These are phyloP conservation scores for Paraphaeosphaeria minitans DNA, from an alignment of 2,329 filamentous ascomycete species.

Conservation along the genomic window DNA sequence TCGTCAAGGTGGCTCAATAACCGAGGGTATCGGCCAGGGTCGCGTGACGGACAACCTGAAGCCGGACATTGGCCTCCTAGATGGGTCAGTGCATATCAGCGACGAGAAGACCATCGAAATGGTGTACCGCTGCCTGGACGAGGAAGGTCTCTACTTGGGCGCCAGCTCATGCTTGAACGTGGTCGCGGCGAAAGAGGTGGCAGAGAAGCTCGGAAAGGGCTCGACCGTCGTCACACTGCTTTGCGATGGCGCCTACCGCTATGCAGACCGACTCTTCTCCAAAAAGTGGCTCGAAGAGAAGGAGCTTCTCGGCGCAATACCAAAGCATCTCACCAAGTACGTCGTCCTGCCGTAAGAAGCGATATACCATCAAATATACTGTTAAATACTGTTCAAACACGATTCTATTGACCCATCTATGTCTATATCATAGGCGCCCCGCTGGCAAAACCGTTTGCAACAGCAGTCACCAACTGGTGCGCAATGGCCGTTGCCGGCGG, in stretches of 20 bases:
- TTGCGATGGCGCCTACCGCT: slow-evolving; percentile 96
- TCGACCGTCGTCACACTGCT: slow-evolving; percentile 92
- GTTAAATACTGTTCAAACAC: slow-evolving; percentile 7
- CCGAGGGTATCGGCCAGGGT: slow-evolving; percentile 96
- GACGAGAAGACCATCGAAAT: slow-evolving; percentile 97
- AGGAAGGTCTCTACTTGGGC: slow-evolving; percentile 93
- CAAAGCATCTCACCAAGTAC: slow-evolving; percentile 86
- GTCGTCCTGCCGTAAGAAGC: slow-evolving; percentile 76
- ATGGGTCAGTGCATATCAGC: slow-evolving; percentile 81
- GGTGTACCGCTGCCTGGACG: slow-evolving; percentile 95
- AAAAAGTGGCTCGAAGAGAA: slow-evolving; percentile 88
- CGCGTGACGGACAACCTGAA: slow-evolving; percentile 93
- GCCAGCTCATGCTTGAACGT: slow-evolving; percentile 95
- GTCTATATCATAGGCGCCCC: slow-evolving; percentile 42
- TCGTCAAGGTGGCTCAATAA: slow-evolving; percentile 84
- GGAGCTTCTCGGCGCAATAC: slow-evolving; percentile 79
- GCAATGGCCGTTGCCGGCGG: slow-evolving; percentile 91
- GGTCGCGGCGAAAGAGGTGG: slow-evolving; percentile 91
- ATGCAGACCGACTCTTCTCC: slow-evolving; percentile 92
- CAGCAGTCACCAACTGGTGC: slow-evolving; percentile 81
- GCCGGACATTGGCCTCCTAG: slow-evolving; percentile 81
- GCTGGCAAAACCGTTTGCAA: slow-evolving; percentile 74
- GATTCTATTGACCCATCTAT: slow-evolving; percentile 23
- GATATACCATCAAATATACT: slow-evolving; percentile 10
- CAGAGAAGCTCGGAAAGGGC: slow-evolving; percentile 84